Evolutionary conservation across 306 rosid genomes (phyloP), one percentile per base, ranked within the genome.

Genomic region (Prinsepia uniflora): DNA sequence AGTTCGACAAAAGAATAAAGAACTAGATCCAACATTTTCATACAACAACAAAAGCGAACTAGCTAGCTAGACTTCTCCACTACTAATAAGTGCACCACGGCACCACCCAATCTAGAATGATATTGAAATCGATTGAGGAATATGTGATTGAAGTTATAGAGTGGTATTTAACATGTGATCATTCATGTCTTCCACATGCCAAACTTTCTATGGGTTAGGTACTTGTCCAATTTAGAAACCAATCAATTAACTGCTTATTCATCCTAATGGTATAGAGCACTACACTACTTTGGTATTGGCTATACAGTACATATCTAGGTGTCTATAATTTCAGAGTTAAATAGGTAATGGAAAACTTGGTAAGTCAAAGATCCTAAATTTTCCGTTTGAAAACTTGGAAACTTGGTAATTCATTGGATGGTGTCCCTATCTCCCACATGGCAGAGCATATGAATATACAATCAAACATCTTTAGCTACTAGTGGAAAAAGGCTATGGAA

Each of bases 391-490:
- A n/a, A n/a, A n/a, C n/a, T n/a, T n/a, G n/a, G n/a, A n/a, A n/a
- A 10, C 2, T 18, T 5, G 36, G 10, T 49, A 5, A 36, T 4
- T 19, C 69, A 41, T 72, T 61, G 41, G 39, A 12, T 49, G 76
- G 50, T 62, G 63, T 62, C 68, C 61, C 52, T 39, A 49, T 19
- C 76, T 62, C 64, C 40, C 76, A 62, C 69, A 72, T 36, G 52
- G 39, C 50, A n/a, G n/a, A n/a, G n/a, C 50, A 61, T 62, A 62
- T 62, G 76, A 3, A 36, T 8, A 13, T 40, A 41, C 20, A 44
- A 19, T 50, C 22, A 46, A 69, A 18, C 19, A 52, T 39, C 18
- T 30, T 56, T 70, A 56, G 65, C 54, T 14, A 22, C 43, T 30
- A 55, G 55, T 15, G 55, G 54, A 8, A 8, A 58, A 42, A 70